These are phyloP conservation scores for Ambrosia artemisiifolia DNA, from an alignment of 129 eudicot genomes.

Conservation along the genomic window DNA sequence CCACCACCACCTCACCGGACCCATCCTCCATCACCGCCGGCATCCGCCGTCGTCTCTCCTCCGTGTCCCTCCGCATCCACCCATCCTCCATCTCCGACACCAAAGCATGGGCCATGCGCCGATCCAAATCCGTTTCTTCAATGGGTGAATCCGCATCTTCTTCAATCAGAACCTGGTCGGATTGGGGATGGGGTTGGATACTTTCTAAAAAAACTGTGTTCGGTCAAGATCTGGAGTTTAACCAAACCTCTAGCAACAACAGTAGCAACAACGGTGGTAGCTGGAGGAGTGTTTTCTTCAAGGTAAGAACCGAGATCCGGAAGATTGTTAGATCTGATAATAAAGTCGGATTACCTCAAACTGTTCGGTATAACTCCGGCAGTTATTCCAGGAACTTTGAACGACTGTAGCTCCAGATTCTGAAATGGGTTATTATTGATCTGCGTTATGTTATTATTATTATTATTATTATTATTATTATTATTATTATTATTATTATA, in stretches of 20 bases:
- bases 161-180: conserved; percentile 81
- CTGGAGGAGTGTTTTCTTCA: conserved; percentile 65
- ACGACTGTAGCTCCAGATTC: conserved; percentile 18
- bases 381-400: conserved; percentile 40
- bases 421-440: background rate
- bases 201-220: conserved; percentile 58
- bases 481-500: too few relatives aligned
- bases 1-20: conserved; percentile 19
- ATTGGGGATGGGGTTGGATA: conserved; percentile 65
- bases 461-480: too few relatives aligned
- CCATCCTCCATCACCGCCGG: conserved; percentile 20
- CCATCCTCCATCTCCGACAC: conserved; percentile 21
- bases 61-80: conserved; percentile 53
- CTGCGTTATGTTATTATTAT: background rate
- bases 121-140: conserved; percentile 69
- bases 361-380: too few relatives aligned
- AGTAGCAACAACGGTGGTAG: conserved; percentile 59
- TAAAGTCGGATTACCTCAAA: conserved; percentile 51
- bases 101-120: conserved; percentile 48
- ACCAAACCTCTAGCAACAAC: conserved; percentile 46
- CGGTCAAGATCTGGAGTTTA: conserved; percentile 78
- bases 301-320: conserved; percentile 53
- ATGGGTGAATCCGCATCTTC: conserved; percentile 45
- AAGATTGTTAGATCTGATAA: conserved; percentile 44
- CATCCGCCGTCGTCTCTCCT: conserved; percentile 60